A percentile compares a stretch with the other conserved stretches of the same genome.
Evolutionary conservation across 2,329 filamentous ascomycete species (phyloP).

Genomic region (Talaromyces sp.): DNA sequence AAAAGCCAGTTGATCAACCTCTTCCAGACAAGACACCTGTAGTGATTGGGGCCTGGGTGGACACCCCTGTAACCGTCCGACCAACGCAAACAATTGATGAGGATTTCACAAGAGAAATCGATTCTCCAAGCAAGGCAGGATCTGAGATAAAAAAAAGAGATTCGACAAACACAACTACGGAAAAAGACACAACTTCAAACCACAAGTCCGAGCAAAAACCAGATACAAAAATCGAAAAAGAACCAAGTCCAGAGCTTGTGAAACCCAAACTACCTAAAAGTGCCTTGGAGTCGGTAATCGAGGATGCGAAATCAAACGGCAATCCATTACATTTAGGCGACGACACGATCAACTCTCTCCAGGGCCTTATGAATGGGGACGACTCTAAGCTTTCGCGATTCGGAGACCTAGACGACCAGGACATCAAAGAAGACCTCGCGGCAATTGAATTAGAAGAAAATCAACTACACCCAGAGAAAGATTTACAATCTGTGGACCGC

Average conservation of each 20-base stretch:
- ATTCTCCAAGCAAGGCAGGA: constrained; percentile 14
- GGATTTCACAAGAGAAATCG: constrained; percentile 19
- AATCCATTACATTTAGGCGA: constrained; percentile 36
- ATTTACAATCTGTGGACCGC: constrained; percentile 30
- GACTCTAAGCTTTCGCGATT: not conserved
- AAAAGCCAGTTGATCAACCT: constrained; percentile 24
- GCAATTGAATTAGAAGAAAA: not conserved
- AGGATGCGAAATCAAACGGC: constrained; percentile 34
- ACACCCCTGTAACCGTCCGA: constrained; percentile 41
- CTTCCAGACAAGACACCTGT: constrained; percentile 40
- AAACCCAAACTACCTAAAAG: constrained; percentile 38
- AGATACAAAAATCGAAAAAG: constrained; percentile 8
- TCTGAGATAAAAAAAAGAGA: constrained; percentile 4
- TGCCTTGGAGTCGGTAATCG: constrained; percentile 37
- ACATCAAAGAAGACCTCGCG: constrained; percentile 1
- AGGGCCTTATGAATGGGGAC: constrained; percentile 33
- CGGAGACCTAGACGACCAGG: constrained; percentile 3
- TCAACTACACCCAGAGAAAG: constrained; percentile 3
- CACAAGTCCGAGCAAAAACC: constrained; percentile 6
- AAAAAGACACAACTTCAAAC: constrained; percentile 7
- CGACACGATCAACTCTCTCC: constrained; percentile 42
- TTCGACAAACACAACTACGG: not conserved
- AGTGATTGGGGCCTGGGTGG: constrained; percentile 43
- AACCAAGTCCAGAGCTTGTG: constrained; percentile 21
- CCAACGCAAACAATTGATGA: constrained; percentile 16